phyloP scores from a whole-genome alignment of 2,329 filamentous ascomycete species.

The Hymenoscyphus linearis region DNA sequence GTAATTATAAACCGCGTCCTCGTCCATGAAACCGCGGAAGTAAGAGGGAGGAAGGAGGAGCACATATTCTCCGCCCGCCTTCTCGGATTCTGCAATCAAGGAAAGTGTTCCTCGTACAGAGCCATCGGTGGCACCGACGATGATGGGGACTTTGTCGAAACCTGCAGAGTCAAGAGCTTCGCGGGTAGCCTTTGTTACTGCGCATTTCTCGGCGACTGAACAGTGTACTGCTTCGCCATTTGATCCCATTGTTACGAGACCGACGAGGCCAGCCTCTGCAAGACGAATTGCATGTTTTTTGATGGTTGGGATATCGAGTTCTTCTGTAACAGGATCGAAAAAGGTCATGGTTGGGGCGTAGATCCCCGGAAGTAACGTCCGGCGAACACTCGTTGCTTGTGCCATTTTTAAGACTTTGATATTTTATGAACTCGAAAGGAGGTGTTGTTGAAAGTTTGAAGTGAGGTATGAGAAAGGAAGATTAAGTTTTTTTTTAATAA shows the following conservation, averaged over 20 bases:
- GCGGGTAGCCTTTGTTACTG: slow-evolving; percentile 71
- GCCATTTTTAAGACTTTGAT: slow-evolving; percentile 10
- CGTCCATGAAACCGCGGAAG: slow-evolving; percentile 67
- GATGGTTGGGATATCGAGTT: slow-evolving; percentile 74
- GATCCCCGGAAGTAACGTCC: slow-evolving; percentile 71
- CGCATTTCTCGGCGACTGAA: slow-evolving; percentile 68
- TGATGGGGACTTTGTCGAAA: slow-evolving; percentile 69
- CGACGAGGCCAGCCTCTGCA: slow-evolving; percentile 70
- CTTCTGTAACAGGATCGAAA: slow-evolving; percentile 77
- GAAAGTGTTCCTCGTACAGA: slow-evolving; percentile 77
- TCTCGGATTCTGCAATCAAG: slow-evolving; percentile 60
- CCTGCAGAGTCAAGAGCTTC: slow-evolving; percentile 78
- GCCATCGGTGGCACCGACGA: slow-evolving; percentile 76
- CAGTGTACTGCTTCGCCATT: slow-evolving; percentile 88
- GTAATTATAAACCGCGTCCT: slow-evolving; percentile 69
- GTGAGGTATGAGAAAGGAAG: not conserved
- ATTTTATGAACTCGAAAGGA: not conserved
- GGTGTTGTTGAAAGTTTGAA: slow-evolving; percentile 1
- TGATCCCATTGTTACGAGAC: slow-evolving; percentile 81
- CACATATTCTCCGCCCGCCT: slow-evolving; percentile 72
- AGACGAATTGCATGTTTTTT: slow-evolving; percentile 77
- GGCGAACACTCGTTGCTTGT: slow-evolving; percentile 33
- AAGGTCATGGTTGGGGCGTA: slow-evolving; percentile 90
- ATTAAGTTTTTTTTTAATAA: not conserved
- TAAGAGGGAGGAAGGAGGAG: slow-evolving; percentile 78